These are phyloP conservation scores for Ascochyta pisi DNA, from an alignment of 2,329 filamentous ascomycete genomes.

Conservation along the genomic window DNA sequence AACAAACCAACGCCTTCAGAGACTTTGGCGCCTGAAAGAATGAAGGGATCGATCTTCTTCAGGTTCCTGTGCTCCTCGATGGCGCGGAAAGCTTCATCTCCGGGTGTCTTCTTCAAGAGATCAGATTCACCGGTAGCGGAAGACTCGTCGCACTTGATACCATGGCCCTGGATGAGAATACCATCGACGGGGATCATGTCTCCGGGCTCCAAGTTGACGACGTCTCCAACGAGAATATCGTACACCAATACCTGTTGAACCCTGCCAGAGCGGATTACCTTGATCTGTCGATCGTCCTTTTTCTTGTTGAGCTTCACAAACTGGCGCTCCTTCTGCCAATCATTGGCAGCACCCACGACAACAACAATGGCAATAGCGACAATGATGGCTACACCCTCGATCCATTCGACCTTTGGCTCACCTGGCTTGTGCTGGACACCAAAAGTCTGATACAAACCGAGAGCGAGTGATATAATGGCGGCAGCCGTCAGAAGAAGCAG, in stretches of 20 bases:
- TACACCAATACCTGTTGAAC: conserved; percentile 70
- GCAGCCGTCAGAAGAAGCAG: conserved; percentile 61
- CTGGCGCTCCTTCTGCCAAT: conserved; percentile 82
- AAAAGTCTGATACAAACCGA: conserved; percentile 77
- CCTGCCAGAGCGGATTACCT: conserved; percentile 76
- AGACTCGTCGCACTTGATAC: conserved; percentile 75
- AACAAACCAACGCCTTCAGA: conserved; percentile 78
- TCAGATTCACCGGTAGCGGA: conserved; percentile 78
- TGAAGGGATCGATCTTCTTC: conserved; percentile 79
- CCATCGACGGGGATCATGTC: conserved; percentile 76
- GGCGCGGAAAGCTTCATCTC: conserved; percentile 69
- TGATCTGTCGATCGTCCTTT: conserved; percentile 77
- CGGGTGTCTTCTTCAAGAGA: conserved; percentile 71
- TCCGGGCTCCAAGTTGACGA: conserved; percentile 73
- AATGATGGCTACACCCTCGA: conserved; percentile 81
- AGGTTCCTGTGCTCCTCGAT: conserved; percentile 68
- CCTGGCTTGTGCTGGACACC: conserved; percentile 61
- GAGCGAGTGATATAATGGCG: conserved; percentile 74
- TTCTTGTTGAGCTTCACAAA: conserved; percentile 82
- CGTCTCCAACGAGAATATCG: conserved; percentile 72
- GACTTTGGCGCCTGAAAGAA: conserved; percentile 85
- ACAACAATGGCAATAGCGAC: conserved; percentile 79
- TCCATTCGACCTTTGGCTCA: conserved; percentile 73
- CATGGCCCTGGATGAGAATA: conserved; percentile 70
- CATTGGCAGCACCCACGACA: conserved; percentile 77